These are phyloP conservation scores for Bacidia rubella DNA, from an alignment of 495 filamentous ascomycete genomes.

Conservation along the genomic window DNA sequence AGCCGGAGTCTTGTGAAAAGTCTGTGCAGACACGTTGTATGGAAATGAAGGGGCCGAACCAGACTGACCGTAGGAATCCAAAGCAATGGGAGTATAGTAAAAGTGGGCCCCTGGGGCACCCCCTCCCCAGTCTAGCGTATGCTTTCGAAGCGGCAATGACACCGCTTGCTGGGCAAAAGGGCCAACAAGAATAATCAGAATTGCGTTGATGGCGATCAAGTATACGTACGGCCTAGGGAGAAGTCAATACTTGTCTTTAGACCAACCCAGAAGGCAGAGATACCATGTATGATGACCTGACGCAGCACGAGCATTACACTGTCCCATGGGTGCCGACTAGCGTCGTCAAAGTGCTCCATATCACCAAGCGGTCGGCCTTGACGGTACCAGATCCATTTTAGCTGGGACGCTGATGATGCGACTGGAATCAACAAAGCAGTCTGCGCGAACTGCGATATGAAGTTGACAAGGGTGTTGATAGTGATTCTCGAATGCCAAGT, in stretches of 20 bases:
- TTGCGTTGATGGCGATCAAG: not conserved
- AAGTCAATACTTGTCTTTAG: not conserved
- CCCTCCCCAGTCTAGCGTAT: not conserved
- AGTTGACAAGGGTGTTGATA: not conserved
- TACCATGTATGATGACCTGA: not conserved
- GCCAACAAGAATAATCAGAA: not conserved
- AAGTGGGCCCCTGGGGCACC: too few species aligned
- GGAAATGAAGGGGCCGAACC: too few species aligned
- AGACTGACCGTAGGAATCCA: too few species aligned
- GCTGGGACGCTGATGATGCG: not conserved
- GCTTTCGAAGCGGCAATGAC: not conserved
- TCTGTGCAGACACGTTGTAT: too few species aligned
- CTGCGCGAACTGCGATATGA: not conserved
- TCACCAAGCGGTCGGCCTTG: not conserved
- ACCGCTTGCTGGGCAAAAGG: not conserved
- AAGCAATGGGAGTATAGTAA: too few species aligned
- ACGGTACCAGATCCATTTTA: not conserved
- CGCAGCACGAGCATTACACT: not conserved
- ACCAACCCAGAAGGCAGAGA: not conserved
- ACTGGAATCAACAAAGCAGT: not conserved
- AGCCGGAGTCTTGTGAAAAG: too few species aligned
- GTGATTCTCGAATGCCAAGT: not conserved
- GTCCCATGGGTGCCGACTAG: not conserved
- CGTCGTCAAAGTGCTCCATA: not conserved
- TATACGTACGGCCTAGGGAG: not conserved